Evolutionary conservation across 768 basidiomycete species (phyloP).

Genomic region (Hortiboletus campestris): DNA sequence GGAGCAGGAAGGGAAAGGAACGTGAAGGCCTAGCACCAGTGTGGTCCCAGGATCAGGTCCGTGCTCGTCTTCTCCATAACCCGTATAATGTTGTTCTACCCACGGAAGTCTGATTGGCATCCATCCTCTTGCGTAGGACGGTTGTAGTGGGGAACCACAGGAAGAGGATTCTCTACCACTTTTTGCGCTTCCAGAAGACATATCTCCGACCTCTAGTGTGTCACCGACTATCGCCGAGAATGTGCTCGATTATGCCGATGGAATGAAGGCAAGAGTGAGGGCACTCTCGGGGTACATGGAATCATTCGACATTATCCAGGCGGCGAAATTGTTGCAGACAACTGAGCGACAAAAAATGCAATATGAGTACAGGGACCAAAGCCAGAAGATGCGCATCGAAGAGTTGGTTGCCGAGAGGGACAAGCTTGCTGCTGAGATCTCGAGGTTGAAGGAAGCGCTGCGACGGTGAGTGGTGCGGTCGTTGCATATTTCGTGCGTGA

Average conservation of each 20-base stretch:
- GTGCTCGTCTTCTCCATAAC: slow-evolving; percentile 3
- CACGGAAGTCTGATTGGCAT: background rate
- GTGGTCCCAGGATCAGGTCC: slow-evolving; percentile 10
- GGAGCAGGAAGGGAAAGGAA: slow-evolving; percentile 29
- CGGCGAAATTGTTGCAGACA: slow-evolving; percentile 10
- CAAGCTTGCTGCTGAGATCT: slow-evolving; percentile 12
- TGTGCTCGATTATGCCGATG: slow-evolving; percentile 24
- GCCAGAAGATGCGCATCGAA: slow-evolving; percentile 23
- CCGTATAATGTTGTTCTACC: background rate
- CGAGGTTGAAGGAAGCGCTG: slow-evolving; percentile 16
- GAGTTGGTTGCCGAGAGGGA: slow-evolving; percentile 21
- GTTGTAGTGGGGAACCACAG: background rate
- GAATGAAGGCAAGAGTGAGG: slow-evolving; percentile 23
- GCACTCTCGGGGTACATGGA: slow-evolving; percentile 25
- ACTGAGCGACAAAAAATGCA: slow-evolving; percentile 24
- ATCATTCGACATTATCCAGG: slow-evolving; percentile 25
- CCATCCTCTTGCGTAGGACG: background rate
- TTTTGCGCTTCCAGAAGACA: slow-evolving; percentile 14
- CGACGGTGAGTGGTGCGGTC: slow-evolving; percentile 8
- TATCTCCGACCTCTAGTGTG: slow-evolving; percentile 8
- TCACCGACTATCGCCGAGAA: slow-evolving; percentile 29
- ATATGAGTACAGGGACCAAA: slow-evolving; percentile 21
- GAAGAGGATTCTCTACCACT: slow-evolving; percentile 23
- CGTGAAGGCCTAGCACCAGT: slow-evolving; percentile 10
- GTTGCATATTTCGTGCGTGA: background rate